These are phyloP conservation scores for Bipolaris cookei DNA, from an alignment of 2,329 filamentous ascomycete genomes.

Conservation along the genomic window DNA sequence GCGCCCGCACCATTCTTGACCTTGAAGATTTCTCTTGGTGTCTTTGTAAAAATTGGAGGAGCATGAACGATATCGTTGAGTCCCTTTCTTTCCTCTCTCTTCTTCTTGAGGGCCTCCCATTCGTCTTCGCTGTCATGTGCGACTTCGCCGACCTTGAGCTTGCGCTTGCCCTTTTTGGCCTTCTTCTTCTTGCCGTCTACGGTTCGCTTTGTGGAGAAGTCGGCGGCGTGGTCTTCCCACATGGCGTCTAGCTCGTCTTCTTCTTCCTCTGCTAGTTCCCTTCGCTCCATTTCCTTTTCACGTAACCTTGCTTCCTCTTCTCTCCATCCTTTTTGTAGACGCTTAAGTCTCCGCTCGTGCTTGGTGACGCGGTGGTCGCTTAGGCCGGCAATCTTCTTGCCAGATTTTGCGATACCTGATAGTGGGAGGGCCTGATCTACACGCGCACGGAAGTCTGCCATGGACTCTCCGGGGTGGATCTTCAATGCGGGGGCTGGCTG, in stretches of 20 bases:
- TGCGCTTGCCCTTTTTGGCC: constrained; percentile 58
- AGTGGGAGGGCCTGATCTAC: constrained; percentile 87
- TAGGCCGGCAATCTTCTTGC: constrained; percentile 68
- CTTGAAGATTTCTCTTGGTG: constrained; percentile 68
- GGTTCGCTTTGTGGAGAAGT: constrained; percentile 61
- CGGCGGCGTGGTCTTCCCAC: constrained; percentile 67
- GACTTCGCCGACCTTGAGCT: constrained; percentile 57
- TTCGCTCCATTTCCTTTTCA: constrained; percentile 79
- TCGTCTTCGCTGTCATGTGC: constrained; percentile 72
- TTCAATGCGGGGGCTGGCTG: constrained; percentile 21
- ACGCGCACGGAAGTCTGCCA: constrained; percentile 80
- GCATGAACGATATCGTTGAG: constrained; percentile 70
- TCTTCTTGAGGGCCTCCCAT: constrained; percentile 73
- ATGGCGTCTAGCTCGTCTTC: constrained; percentile 68
- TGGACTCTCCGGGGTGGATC: constrained; percentile 81
- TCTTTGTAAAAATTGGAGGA: constrained; percentile 73
- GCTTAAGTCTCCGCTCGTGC: constrained; percentile 79
- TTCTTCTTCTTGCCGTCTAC: constrained; percentile 56
- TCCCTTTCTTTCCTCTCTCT: constrained; percentile 62
- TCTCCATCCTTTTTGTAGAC: constrained; percentile 65
- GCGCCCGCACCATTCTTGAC: constrained; percentile 69
- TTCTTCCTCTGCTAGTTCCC: constrained; percentile 68
- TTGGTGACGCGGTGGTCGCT: constrained; percentile 73
- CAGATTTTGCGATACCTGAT: constrained; percentile 66
- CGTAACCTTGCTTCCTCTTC: constrained; percentile 62